phyloP scores from a whole-genome alignment of 169 alveolate species.

The Plasmodium chabaudi region DNA sequence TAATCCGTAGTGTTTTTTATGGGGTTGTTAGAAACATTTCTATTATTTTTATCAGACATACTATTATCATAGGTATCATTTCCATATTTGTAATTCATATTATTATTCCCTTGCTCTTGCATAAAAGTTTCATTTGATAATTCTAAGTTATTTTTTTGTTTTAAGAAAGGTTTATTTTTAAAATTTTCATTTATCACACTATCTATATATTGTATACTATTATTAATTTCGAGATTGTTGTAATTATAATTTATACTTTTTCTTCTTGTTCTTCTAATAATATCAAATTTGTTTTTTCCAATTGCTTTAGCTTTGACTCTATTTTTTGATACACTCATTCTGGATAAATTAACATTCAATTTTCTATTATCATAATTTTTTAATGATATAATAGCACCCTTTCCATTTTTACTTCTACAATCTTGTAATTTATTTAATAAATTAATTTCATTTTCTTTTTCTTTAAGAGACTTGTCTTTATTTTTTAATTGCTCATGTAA shows the following conservation, averaged over 20 bases:
- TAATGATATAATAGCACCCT: conserved; percentile 69
- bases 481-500: conserved; percentile 69
- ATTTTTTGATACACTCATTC: conserved; percentile 38
- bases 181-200: conserved; percentile 74
- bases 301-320: conserved; percentile 52
- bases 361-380: conserved; percentile 63
- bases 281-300: conserved; percentile 58
- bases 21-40: not conserved
- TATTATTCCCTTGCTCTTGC: conserved; percentile 8
- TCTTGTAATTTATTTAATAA: conserved; percentile 63
- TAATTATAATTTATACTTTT: conserved; percentile 71
- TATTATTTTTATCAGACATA: not conserved
- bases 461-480: conserved; percentile 68
- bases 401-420: conserved; percentile 57
- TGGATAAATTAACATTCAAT: conserved; percentile 28
- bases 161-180: conserved; percentile 58
- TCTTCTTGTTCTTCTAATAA: conserved; percentile 64
- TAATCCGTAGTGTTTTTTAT: not conserved
- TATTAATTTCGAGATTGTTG: conserved; percentile 70
- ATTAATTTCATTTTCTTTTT: conserved; percentile 63
- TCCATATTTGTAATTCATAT: not conserved
- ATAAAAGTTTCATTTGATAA: conserved; percentile 28
- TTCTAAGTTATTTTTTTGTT: conserved; percentile 48
- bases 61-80: not conserved
- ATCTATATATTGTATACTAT: conserved; percentile 73